Evolutionary conservation across 306 rosid genomes (phyloP).

Genomic region (Rosa chinensis): DNA sequence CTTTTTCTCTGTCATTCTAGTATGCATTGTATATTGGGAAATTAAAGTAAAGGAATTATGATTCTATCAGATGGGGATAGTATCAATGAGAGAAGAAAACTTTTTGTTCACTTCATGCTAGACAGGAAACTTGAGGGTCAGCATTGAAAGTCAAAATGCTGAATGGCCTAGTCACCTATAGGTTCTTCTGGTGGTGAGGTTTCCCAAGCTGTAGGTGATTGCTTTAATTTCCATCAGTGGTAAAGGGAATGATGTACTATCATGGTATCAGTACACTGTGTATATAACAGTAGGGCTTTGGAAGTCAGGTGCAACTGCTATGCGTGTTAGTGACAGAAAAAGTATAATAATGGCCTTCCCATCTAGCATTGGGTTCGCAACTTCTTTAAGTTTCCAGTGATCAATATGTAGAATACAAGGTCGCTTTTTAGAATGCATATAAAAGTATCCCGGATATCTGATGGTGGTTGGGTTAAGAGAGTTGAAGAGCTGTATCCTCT

Average conservation of each 20-base stretch:
- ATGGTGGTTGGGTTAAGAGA: not conserved
- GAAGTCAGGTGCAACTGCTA: not conserved
- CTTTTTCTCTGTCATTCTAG: not conserved
- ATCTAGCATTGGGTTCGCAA: not conserved
- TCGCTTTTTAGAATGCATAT: not conserved
- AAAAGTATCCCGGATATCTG: not conserved
- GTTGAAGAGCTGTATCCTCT: not conserved
- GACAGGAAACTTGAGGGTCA: not conserved
- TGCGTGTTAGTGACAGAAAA: not conserved
- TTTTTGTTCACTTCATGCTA: not conserved
- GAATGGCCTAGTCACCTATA: not conserved
- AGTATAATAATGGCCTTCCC: not conserved
- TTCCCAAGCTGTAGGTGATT: not conserved
- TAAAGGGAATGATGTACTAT: constrained; percentile 1
- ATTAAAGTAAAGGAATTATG: not conserved
- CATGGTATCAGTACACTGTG: not conserved
- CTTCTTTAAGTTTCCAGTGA: not conserved
- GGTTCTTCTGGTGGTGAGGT: not conserved
- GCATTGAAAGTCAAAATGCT: not conserved
- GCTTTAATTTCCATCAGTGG: not conserved
- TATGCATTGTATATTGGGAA: not conserved
- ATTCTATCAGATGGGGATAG: not conserved
- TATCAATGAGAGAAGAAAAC: not conserved
- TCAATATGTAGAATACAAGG: not conserved
- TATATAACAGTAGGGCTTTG: no score